These are phyloP conservation scores for Trichoderma pleuroti DNA, from an alignment of 2,329 filamentous ascomycete species.

Conservation along the genomic window DNA sequence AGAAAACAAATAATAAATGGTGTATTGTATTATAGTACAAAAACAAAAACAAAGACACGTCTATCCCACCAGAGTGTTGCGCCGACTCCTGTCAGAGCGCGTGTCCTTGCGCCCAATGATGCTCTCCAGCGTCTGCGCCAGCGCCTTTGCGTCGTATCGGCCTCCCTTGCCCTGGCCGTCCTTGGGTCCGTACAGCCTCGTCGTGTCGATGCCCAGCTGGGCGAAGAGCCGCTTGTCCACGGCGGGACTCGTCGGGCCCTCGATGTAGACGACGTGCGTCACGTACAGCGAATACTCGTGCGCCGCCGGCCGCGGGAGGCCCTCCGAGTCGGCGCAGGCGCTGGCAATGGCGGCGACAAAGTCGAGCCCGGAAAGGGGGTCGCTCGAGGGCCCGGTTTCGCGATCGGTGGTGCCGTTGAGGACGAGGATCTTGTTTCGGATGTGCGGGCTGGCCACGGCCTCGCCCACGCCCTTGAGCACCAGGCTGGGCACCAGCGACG, in stretches of 20 bases:
- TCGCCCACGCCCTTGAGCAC: slow-evolving; percentile 71
- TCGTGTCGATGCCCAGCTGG: slow-evolving; percentile 69
- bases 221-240: slow-evolving; percentile 65
- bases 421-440: slow-evolving; percentile 73
- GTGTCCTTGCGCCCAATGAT: slow-evolving; percentile 61
- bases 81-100: slow-evolving; percentile 37
- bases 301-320: slow-evolving; percentile 36
- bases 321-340: slow-evolving; percentile 67
- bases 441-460: slow-evolving; percentile 42
- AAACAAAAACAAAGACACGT: neutral
- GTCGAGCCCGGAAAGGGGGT: slow-evolving; percentile 69
- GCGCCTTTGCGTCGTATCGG: slow-evolving; percentile 71
- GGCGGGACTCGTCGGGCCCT: slow-evolving; percentile 63
- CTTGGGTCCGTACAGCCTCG: slow-evolving; percentile 71
- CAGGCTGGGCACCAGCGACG: slow-evolving; percentile 78
- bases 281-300: slow-evolving; percentile 65
- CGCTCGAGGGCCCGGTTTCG: slow-evolving; percentile 69
- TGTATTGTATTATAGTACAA: neutral
- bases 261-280: slow-evolving; percentile 78
- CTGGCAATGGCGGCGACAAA: slow-evolving; percentile 78
- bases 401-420: slow-evolving; percentile 81
- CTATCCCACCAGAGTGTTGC: slow-evolving; percentile 43
- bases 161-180: slow-evolving; percentile 41
- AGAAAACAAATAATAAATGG: neutral
- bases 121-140: slow-evolving; percentile 72